Base-by-base conservation (phyloP, 768 basidiomycete species). In the Mrakia gelida region DNA sequence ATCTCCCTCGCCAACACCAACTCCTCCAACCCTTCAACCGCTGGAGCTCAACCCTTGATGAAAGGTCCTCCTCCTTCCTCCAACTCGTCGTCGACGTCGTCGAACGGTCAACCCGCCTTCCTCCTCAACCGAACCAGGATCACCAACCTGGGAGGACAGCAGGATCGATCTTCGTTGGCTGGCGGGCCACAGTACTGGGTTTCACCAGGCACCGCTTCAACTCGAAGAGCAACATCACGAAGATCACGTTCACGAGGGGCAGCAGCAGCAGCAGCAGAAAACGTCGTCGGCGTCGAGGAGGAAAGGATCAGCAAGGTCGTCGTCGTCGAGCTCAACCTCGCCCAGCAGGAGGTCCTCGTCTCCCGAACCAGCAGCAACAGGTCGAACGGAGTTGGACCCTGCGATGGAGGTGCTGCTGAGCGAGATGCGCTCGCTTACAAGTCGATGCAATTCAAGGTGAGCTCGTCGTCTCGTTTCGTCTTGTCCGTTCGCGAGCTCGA, bases 391-490 rank as follows among this genome's bases (percentile, higher is more conserved):
- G 10, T 1, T 65, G 30, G 63, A 32, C 32, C 63, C 63, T 32
- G 63, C 63, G 63, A 65, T 65, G 63, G 63, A 65, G 63, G 63
- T 65, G 63, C 63, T 65, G 11, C 30, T 65, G 30, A 32, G 18
- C 63, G 63, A 65, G 63, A 65, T 65, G 28, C 63, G 63, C 30
- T 32, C 63, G 63, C 63, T 65, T 32, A 65, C 63, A 65, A 30
- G 63, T 65, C n/a, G 63, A 65, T 65, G 63, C 63, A 65, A 65
- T 65, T 65, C 63, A 65, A 65, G 63, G 63, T 65, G 32, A 65
- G 63, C 63, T 15, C 59, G 23, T 26, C 59, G 45, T 45, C 45
- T 45, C 45, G 15, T 45, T 45, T 59, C 59, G 23, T 16, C 63
- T 63, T n/a, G 7, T n/a, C n/a, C n/a, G 8, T 9, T 63, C 62